Base-by-base conservation (phyloP, 352 stramenopile species). In the Pythium insidiosum region DNA sequence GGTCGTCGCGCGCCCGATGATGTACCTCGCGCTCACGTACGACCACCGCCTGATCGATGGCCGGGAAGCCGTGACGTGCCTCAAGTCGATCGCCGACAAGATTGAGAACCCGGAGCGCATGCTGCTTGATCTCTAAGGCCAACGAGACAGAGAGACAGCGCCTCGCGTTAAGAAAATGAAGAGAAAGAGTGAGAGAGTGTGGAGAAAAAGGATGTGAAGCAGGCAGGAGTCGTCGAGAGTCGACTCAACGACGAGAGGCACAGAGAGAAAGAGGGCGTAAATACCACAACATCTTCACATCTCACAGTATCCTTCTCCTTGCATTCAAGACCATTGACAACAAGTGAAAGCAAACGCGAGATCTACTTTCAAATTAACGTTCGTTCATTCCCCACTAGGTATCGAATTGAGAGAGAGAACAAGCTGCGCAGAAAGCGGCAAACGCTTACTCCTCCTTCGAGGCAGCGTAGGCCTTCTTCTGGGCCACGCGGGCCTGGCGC, bases 21-120 rank as follows among this genome's bases (percentile, higher is more conserved):
- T 99, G 96, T 99, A 99, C 74, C 70, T 99, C 36, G 97, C 97
- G 33, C 81, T 99, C 41, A 99, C 95, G 43, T 99, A 99, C 71
- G 97, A 99, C 81, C 97, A 99, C 82, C 87, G 97, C 45, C 73
- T 99, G 38, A 96, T 99, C 48, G 96, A 99, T 63, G 96, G 97
- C 25, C 92, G 95, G 53, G 97, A 99, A 75, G 95, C 94, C 43
- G 96, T 99, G 25, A 99, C 95, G 37, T 99, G 97, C 71, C 83
- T 99, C 50, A 98, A 98, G 73, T 90, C 77, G 47, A 96, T 99
- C 58, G 88, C 92, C 21, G 88, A 98, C 56, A 99, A 99, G 76
- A 95, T 99, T 54, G 88, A 97, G 50, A 94, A 98, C 71, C 96
- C 97, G 16, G 68, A 88, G 42, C 84, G 94, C 41, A 63, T 99